Percentiles rank a stretch among this genome's conserved stretches.
Evolutionary conservation across 441 rosid genomes (phyloP).

Genomic region (Adansonia gregorii): DNA sequence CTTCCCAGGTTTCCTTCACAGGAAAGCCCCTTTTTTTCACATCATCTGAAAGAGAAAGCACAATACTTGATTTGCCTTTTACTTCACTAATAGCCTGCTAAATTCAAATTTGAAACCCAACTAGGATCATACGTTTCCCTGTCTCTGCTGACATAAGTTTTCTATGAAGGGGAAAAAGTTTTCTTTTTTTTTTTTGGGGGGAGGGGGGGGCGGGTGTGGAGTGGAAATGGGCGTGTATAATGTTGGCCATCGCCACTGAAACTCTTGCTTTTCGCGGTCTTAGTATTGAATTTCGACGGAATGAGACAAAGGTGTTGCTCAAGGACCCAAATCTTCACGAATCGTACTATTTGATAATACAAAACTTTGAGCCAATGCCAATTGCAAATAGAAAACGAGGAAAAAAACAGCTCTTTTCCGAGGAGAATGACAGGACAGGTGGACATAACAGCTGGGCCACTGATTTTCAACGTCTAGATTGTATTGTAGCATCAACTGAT

Average conservation of each 20-base stretch:
- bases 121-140: neutral
- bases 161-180: neutral
- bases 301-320: neutral
- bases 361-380: neutral
- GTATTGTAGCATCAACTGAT: neutral
- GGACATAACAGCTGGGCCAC: slow-evolving; percentile 22
- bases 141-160: neutral
- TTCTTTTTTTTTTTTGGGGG: no score
- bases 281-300: neutral
- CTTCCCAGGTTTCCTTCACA: slow-evolving; percentile 17
- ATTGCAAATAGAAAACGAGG: no score
- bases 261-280: no score
- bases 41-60: no score
- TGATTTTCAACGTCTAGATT: slow-evolving; percentile 33
- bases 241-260: no score
- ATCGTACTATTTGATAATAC: neutral
- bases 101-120: neutral
- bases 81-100: neutral
- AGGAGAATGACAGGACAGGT: neutral
- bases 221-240: neutral
- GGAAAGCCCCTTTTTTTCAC: neutral
- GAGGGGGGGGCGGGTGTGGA: no score
- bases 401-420: neutral
- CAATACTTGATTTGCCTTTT: neutral
- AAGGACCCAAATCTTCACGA: neutral